phyloP scores from a whole-genome alignment of 306 rosid species.

The Trifolium fragiferum region DNA sequence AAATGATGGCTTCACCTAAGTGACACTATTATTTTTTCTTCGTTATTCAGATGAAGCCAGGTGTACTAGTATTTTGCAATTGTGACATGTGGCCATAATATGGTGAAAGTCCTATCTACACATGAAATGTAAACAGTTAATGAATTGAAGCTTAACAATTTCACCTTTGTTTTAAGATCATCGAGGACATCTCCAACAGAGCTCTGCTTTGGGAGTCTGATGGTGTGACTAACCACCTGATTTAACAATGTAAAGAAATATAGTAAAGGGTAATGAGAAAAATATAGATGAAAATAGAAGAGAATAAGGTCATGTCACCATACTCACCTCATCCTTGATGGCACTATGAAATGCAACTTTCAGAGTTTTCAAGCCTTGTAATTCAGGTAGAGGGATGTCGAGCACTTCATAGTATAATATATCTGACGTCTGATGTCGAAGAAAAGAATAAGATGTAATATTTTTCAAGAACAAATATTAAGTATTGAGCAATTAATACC shows the following conservation, averaged over 20 bases:
- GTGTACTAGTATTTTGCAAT: slow-evolving; percentile 9
- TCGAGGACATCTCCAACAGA: slow-evolving; percentile 82
- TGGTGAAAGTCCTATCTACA: background rate
- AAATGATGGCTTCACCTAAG: slow-evolving; percentile 20
- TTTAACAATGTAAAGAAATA: slow-evolving; percentile 21
- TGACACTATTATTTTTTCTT: background rate
- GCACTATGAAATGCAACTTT: slow-evolving; percentile 86
- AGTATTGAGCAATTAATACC: slow-evolving; percentile 50
- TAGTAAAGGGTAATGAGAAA: slow-evolving; percentile 3
- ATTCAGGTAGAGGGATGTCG: slow-evolving; percentile 88
- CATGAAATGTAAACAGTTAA: background rate
- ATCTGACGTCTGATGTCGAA: slow-evolving; percentile 72
- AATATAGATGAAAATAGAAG: slow-evolving; percentile 19
- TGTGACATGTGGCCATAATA: background rate
- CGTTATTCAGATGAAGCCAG: slow-evolving; percentile 25
- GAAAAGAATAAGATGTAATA: slow-evolving; percentile 35
- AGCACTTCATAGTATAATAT: slow-evolving; percentile 81
- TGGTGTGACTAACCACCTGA: slow-evolving; percentile 78
- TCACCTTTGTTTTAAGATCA: slow-evolving; percentile 85
- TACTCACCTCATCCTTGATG: slow-evolving; percentile 84
- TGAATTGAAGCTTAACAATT: background rate
- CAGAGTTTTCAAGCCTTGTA: slow-evolving; percentile 85
- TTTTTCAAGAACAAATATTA: slow-evolving; percentile 25
- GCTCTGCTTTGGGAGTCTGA: slow-evolving; percentile 85
- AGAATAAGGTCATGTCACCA: slow-evolving; percentile 34